phyloP scores from a whole-genome alignment of 768 basidiomycete species.

The Amanita inopinata region DNA sequence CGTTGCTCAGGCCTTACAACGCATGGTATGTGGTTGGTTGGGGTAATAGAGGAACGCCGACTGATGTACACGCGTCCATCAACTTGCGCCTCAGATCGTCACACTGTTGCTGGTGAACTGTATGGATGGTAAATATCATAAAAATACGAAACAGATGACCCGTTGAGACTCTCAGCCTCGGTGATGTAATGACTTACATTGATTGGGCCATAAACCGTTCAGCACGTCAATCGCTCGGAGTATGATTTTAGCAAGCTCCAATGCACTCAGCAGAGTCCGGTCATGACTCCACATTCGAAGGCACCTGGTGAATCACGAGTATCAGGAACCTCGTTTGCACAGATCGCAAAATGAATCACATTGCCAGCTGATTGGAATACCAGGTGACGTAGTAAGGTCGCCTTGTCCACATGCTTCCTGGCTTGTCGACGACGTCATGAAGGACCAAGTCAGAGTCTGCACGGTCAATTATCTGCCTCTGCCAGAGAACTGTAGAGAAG shows the following conservation, averaged over 20 bases:
- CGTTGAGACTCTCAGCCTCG: not conserved
- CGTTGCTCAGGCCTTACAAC: not conserved
- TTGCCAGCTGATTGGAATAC: constrained; percentile 59
- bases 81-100: constrained; percentile 40
- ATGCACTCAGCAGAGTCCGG: constrained; percentile 41
- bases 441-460: constrained; percentile 46
- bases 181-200: constrained; percentile 28
- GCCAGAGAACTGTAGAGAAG: constrained; percentile 47
- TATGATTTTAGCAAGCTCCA: constrained; percentile 59
- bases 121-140: constrained; percentile 5
- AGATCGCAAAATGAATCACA: constrained; percentile 25
- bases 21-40: constrained; percentile 7
- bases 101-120: constrained; percentile 40
- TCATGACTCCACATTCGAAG: constrained; percentile 60
- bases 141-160: not conserved
- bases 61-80: constrained; percentile 35
- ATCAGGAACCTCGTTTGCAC: too few species aligned
- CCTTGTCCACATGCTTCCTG: constrained; percentile 40
- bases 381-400: constrained; percentile 65
- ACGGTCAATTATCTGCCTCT: constrained; percentile 53
- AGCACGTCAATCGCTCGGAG: constrained; percentile 55
- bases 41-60: constrained; percentile 21
- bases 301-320: too few species aligned
- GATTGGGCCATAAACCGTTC: constrained; percentile 60
- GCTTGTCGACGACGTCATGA: constrained; percentile 37